A percentile compares a stretch with the other conserved stretches of the same genome.
These are phyloP conservation scores for Globisporangium ultimum DNA, from an alignment of 352 stramenopile species.

Conservation along the genomic window DNA sequence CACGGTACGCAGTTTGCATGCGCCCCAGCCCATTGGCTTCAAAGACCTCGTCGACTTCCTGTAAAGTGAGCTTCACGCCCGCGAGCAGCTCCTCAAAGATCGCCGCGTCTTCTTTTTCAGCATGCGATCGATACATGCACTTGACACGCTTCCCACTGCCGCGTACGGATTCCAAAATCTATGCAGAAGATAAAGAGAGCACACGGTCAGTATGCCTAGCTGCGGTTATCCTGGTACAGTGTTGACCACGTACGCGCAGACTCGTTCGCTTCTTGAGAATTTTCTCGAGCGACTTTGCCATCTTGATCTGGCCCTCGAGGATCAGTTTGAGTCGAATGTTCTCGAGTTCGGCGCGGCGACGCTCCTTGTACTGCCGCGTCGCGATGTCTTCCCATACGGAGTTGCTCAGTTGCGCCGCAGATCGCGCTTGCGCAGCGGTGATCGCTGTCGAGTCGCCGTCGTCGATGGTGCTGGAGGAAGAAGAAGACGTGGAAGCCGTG, in stretches of 20 bases:
- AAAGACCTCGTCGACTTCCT: slow-evolving; percentile 47
- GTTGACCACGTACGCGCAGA: slow-evolving; percentile 22
- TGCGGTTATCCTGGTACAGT: too few species aligned
- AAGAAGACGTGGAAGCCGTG: not conserved
- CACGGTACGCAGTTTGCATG: slow-evolving; percentile 47
- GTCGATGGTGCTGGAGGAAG: not conserved
- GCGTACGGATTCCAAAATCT: slow-evolving; percentile 50
- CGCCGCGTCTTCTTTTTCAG: slow-evolving; percentile 28
- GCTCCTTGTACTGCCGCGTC: slow-evolving; percentile 44
- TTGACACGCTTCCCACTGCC: slow-evolving; percentile 24
- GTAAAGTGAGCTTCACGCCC: slow-evolving; percentile 33
- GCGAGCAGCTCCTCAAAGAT: slow-evolving; percentile 48
- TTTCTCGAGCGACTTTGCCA: slow-evolving; percentile 48
- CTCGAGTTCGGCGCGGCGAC: slow-evolving; percentile 43
- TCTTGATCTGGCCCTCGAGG: slow-evolving; percentile 47
- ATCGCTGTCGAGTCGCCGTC: not conserved
- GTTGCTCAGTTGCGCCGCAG: slow-evolving; percentile 25
- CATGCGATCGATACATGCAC: slow-evolving; percentile 15
- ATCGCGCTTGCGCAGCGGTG: slow-evolving; percentile 18
- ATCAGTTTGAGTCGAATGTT: slow-evolving; percentile 55
- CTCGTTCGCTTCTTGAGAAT: slow-evolving; percentile 54
- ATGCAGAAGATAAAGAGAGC: slow-evolving; percentile 5
- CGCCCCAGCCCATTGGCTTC: slow-evolving; percentile 42
- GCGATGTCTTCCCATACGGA: slow-evolving; percentile 54
- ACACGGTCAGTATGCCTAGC: not conserved